Conservation (phyloP, 1,139 yeast species). For the Meyerozyma smithsonii region DNA sequence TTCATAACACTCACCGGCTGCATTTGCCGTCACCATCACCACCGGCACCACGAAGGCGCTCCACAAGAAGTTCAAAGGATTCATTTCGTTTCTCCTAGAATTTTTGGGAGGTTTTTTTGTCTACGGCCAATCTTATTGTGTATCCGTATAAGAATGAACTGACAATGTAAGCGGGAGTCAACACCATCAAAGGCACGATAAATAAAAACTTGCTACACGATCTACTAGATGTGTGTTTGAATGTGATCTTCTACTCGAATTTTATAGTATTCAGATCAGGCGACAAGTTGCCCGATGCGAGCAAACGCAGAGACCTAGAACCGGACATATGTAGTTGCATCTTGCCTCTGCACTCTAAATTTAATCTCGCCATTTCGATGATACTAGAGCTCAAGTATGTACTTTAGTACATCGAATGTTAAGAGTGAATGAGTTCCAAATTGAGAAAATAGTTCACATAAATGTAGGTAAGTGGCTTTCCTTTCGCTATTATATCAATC, state of each 20-base stretch:
- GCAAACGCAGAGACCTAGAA: no score
- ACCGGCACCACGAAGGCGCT: neutral
- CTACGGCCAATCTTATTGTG: neutral
- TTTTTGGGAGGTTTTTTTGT: neutral
- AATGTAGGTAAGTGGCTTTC: neutral
- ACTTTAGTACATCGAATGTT: no score
- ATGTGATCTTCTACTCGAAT: neutral
- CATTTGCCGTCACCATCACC: no score
- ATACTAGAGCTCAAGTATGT: no score
- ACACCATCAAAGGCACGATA: neutral
- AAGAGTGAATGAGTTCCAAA: neutral
- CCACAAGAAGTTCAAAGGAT: neutral
- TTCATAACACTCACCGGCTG: no score
- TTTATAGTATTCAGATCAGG: neutral
- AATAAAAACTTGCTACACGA: neutral
- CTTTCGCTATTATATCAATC: neutral
- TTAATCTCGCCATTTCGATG: no score
- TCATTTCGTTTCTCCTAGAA: neutral
- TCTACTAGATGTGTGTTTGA: no score
- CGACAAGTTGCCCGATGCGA: no score
- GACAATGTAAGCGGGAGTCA: neutral
- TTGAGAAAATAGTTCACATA: neutral
- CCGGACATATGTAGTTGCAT: no score
- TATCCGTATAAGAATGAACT: neutral
- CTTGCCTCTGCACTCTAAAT: no score